These are phyloP conservation scores for Pelargonium myrrhifolium DNA, from an alignment of 441 rosid species.

Conservation along the genomic window DNA sequence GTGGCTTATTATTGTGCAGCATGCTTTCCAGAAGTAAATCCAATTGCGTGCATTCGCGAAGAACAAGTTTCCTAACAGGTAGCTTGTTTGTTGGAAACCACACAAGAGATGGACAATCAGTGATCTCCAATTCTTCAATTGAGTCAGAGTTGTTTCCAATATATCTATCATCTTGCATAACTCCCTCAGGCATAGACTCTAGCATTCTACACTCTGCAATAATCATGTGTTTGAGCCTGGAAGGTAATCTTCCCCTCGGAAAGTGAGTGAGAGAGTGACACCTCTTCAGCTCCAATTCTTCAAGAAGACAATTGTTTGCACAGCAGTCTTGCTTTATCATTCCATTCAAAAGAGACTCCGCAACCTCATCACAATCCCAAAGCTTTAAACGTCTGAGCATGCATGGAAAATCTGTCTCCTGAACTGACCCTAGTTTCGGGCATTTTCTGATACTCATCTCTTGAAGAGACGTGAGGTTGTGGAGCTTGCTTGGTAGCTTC, in stretches of 20 bases:
- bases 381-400: slow-evolving; percentile 1
- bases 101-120: slow-evolving; percentile 2
- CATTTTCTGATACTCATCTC: slow-evolving; percentile 6
- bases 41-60: slow-evolving; percentile 20
- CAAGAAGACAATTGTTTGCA: neutral
- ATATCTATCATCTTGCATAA: neutral
- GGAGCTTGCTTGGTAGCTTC: slow-evolving; percentile 19
- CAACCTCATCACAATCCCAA: slow-evolving; percentile 9
- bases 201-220: slow-evolving; percentile 2
- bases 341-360: slow-evolving; percentile 1
- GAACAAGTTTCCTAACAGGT: neutral
- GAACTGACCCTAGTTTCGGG: neutral
- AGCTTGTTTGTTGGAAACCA: neutral
- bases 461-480: slow-evolving; percentile 5
- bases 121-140: slow-evolving; percentile 7
- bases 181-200: slow-evolving; percentile 3
- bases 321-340: neutral
- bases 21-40: slow-evolving; percentile 13
- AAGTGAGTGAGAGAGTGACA: slow-evolving; percentile 5
- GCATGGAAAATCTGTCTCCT: neutral
- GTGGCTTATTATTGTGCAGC: slow-evolving; percentile 3
- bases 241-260: neutral
- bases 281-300: slow-evolving; percentile 6
- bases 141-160: neutral
- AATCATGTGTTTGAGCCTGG: slow-evolving; percentile 1